Base-by-base conservation (phyloP, 2,329 filamentous ascomycete genomes). In the Grosmannia penicillata region DNA sequence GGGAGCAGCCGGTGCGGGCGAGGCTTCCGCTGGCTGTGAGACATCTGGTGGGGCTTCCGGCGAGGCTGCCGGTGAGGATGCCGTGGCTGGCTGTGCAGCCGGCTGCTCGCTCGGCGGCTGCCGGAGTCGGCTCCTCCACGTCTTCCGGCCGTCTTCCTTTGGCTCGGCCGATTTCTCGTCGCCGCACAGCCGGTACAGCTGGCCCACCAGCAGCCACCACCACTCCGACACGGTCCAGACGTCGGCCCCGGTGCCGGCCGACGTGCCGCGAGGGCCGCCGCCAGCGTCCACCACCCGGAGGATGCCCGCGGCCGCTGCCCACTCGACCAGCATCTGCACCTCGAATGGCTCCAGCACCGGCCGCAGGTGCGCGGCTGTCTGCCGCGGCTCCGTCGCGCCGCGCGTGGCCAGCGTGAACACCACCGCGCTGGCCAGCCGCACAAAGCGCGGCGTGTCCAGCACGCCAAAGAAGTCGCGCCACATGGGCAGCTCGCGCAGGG, bases 401-500 rank as follows among this genome's bases (percentile, higher is more conserved):
- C 78, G 65, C 15, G 72, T 75, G 1, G 77, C 73, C 25, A 82
- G 56, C 23, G 70, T 60, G 43, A 82, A 75, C 25, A 75, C 60
- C 3, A 83, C 64, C 6, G 75, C 68, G 5, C 71, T 67, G 5
- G 84, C 53, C 10, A 79, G 64, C 45, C 74, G 68, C 38, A 70
- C 66, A 78, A 82, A 86, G 39, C 75, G 66, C 0, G 61, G 56
- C n/a, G 53, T 54, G 43, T 82, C 67, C 1, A 71, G 49, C 6
- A 67, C 59, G 8, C 72, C 75, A 43, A 79, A 72, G 43, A 86
- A 75, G 52, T 80, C 77, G 37, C 74, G 70, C 82, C 82, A 87
- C 37, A 83, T 67, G 0, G 82, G 82, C 4, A 83, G 59, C n/a
- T 53, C 39, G 13, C 40, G 44, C n/a, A n/a, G n/a, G n/a, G n/a